Percentiles rank a stretch among this genome's conserved stretches.
Evolutionary conservation across 352 stramenopile species (phyloP).

Genomic region (Plasmopara muralis): DNA sequence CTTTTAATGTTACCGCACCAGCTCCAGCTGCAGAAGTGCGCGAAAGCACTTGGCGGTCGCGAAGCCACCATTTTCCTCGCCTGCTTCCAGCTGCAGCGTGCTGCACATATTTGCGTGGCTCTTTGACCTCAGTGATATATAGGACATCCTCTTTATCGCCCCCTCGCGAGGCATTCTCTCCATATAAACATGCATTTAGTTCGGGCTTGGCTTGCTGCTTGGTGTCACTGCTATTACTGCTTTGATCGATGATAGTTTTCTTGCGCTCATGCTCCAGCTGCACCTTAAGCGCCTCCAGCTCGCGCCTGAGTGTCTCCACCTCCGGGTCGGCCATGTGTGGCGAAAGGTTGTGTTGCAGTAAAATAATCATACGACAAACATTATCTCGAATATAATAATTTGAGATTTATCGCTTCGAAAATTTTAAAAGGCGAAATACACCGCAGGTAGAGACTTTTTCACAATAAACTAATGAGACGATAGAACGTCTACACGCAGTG

Average conservation of each 20-base stretch:
- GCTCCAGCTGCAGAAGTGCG: constrained; percentile 26
- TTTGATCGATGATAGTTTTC: constrained; percentile 15
- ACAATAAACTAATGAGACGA: too few species aligned
- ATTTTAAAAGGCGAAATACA: too few species aligned
- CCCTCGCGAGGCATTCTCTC: neutral
- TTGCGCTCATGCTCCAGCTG: constrained; percentile 38
- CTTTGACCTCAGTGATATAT: constrained; percentile 1
- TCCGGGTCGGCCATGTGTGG: constrained; percentile 15
- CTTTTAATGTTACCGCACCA: constrained; percentile 35
- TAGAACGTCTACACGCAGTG: too few species aligned
- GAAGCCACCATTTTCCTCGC: constrained; percentile 64
- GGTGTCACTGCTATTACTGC: neutral
- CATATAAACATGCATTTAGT: too few species aligned
- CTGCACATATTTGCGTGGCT: constrained; percentile 18
- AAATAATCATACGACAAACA: too few species aligned
- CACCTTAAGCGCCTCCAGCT: constrained; percentile 11
- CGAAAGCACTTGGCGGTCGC: constrained; percentile 51
- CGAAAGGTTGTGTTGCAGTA: neutral
- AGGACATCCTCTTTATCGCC: constrained; percentile 2
- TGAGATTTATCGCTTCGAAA: too few species aligned
- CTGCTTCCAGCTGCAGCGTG: constrained; percentile 38
- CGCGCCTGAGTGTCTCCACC: constrained; percentile 21
- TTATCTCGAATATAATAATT: too few species aligned
- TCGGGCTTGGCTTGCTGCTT: neutral
- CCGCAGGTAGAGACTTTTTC: too few species aligned